phyloP scores from a whole-genome alignment of 208 protist genomes.

The Spongospora subterranea region DNA sequence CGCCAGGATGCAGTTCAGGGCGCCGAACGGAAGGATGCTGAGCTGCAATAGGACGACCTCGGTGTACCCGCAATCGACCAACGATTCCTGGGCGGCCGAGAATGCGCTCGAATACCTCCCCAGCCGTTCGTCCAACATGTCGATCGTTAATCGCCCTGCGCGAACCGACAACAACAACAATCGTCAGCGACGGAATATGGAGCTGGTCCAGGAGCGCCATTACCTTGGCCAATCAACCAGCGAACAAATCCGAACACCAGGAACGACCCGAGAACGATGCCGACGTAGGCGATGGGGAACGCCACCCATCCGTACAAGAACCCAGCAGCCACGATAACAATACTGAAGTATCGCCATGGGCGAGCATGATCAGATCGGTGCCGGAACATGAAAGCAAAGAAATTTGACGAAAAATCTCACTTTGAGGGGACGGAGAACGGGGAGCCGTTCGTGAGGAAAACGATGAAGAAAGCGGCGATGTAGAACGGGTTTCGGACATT shows the following conservation, averaged over 20 bases:
- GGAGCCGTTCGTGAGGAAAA: slow-evolving; percentile 1
- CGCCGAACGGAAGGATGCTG: slow-evolving; percentile 4
- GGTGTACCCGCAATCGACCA: neutral
- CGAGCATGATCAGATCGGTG: neutral
- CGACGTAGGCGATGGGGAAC: neutral
- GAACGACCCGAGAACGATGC: neutral
- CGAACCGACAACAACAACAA: no score
- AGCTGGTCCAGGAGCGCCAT: neutral
- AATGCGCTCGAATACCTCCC: neutral
- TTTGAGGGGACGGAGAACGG: slow-evolving; percentile 4
- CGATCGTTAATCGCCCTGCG: neutral
- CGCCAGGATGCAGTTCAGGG: neutral
- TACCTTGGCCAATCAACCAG: slow-evolving; percentile 17
- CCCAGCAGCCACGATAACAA: neutral
- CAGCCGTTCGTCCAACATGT: neutral
- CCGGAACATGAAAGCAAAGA: neutral
- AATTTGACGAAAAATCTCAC: neutral
- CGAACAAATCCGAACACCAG: neutral
- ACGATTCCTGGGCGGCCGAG: neutral
- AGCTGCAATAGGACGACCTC: slow-evolving; percentile 21
- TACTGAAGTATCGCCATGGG: neutral
- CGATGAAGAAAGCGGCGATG: neutral
- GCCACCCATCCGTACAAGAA: slow-evolving; percentile 32
- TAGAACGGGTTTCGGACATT: neutral
- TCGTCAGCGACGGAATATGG: neutral